Evolutionary conservation across 2,329 filamentous ascomycete genomes (phyloP).

Genomic region (Monosporascus sp.): DNA sequence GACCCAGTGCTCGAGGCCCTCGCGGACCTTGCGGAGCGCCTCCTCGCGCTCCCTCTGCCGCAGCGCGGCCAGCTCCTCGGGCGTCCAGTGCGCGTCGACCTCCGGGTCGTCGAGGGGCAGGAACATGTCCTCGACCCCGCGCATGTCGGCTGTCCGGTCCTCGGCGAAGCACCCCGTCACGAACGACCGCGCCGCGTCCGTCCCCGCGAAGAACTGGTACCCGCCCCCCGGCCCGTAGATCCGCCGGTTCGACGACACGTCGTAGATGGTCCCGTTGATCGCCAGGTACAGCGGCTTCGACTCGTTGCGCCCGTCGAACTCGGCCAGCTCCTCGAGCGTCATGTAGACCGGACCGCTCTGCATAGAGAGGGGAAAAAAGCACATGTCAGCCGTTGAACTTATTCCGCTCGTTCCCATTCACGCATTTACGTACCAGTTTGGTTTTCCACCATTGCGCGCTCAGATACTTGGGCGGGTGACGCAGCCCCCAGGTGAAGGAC

Average conservation of each 20-base stretch:
- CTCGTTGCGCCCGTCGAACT: slow-evolving; percentile 73
- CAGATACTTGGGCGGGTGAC: slow-evolving; percentile 58
- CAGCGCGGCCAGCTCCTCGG: slow-evolving; percentile 46
- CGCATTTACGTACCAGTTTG: slow-evolving; percentile 47
- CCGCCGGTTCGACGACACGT: slow-evolving; percentile 63
- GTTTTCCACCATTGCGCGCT: slow-evolving; percentile 51
- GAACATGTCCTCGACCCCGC: slow-evolving; percentile 84
- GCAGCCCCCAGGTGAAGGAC: slow-evolving; percentile 61
- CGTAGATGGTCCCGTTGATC: slow-evolving; percentile 82
- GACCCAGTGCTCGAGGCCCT: slow-evolving; percentile 74
- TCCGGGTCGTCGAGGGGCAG: slow-evolving; percentile 57
- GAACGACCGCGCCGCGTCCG: slow-evolving; percentile 81
- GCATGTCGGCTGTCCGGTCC: slow-evolving; percentile 77
- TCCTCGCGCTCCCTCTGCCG: slow-evolving; percentile 58
- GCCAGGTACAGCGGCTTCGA: slow-evolving; percentile 80
- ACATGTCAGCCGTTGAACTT: too few species aligned
- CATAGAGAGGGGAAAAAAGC: background rate
- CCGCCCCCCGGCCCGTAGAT: slow-evolving; percentile 79
- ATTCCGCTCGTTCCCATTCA: background rate
- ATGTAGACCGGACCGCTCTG: slow-evolving; percentile 59
- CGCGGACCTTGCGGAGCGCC: slow-evolving; percentile 60
- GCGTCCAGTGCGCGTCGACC: slow-evolving; percentile 53
- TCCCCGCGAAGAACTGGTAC: slow-evolving; percentile 82
- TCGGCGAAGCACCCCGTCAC: slow-evolving; percentile 89
- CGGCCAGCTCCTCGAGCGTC: slow-evolving; percentile 66